Base-by-base conservation (phyloP, 2,329 filamentous ascomycete genomes). In the Leptosphaerulina australis region DNA sequence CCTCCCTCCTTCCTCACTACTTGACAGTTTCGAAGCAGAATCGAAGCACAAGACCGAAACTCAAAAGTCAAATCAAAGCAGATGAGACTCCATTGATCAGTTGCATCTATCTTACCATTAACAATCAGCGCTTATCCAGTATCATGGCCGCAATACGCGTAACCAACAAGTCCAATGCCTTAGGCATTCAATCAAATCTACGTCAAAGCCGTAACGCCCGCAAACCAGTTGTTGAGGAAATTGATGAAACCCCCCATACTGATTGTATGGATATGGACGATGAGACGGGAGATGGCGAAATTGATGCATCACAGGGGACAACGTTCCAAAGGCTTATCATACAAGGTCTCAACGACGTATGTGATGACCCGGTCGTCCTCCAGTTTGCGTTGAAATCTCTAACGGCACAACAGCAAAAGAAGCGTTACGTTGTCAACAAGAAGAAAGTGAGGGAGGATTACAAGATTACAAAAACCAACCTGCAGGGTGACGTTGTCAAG, bases 341-440 rank as follows among this genome's bases (percentile, higher is more conserved):
- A 5, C 51, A 59, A 21, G 63, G 65, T 50, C 50, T 66, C 20
- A 56, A 43, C 21, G 54, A 55, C 34, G 65, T 69, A 61, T 47
- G 66, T 62, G 14, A n/a, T 20, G 28, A 18, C 10, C 17, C 18
- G 9, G 22, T 45, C 20, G 37, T 18, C 26, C 37, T 11, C 12
- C 6, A 11, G 11, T 14, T 29, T 4, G 25, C 34, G 3, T 12
- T 10, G n/a, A 26, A 7, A 5, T n/a, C 1, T 40, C 22, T 48
- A 24, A 40, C 31, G 11, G 7, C 8, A 12, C 2, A 30, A 15
- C 43, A 71, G 67, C 64, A 66, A 62, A 63, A 59, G 53, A 67
- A 63, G 41, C 64, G 66, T 44, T 56, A 63, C 43, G 6, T 44
- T 15, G 30, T 38, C 43, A 55, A 51, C 35, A 66, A 64, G 43